Conservation (phyloP, 2,329 filamentous ascomycete species). For the Rasamsonia emersonii region DNA sequence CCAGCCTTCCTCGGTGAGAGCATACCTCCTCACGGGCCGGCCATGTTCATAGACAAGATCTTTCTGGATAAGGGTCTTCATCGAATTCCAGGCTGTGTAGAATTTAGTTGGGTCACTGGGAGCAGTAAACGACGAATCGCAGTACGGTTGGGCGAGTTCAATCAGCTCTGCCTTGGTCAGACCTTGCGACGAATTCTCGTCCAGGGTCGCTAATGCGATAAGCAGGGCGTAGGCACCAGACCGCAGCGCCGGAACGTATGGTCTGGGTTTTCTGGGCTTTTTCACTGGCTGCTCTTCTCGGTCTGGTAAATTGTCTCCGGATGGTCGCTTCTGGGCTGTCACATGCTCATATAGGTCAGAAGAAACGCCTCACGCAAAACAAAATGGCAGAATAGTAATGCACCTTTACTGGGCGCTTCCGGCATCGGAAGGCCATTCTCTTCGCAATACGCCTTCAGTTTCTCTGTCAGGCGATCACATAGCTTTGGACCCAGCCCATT, state of each 20-base stretch:
- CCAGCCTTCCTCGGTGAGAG: constrained; percentile 69
- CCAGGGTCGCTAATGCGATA: constrained; percentile 54
- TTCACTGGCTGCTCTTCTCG: constrained; percentile 40
- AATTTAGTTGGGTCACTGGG: constrained; percentile 59
- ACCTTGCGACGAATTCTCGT: constrained; percentile 46
- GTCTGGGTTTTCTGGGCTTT: constrained; percentile 48
- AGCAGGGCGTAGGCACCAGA: constrained; percentile 68
- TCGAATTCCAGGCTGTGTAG: constrained; percentile 76
- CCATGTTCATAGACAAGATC: constrained; percentile 66
- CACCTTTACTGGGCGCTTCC: constrained; percentile 43
- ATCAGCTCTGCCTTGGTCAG: constrained; percentile 63
- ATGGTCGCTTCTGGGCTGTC: constrained; percentile 23
- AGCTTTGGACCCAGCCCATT: constrained; percentile 65
- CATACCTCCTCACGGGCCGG: constrained; percentile 58
- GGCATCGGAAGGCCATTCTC: constrained; percentile 63
- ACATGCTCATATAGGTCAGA: too few relatives aligned
- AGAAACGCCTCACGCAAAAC: too few relatives aligned
- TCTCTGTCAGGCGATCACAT: constrained; percentile 59
- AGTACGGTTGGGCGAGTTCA: constrained; percentile 60
- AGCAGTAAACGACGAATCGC: constrained; percentile 63
- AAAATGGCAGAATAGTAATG: not conserved
- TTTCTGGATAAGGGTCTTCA: constrained; percentile 66
- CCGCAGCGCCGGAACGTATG: constrained; percentile 64
- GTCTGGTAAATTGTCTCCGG: constrained; percentile 20
- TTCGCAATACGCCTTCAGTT: constrained; percentile 48